Evolutionary conservation across 2,329 filamentous ascomycete species (phyloP), one percentile per base, ranked within the genome.

Genomic region (Monascus ruber): DNA sequence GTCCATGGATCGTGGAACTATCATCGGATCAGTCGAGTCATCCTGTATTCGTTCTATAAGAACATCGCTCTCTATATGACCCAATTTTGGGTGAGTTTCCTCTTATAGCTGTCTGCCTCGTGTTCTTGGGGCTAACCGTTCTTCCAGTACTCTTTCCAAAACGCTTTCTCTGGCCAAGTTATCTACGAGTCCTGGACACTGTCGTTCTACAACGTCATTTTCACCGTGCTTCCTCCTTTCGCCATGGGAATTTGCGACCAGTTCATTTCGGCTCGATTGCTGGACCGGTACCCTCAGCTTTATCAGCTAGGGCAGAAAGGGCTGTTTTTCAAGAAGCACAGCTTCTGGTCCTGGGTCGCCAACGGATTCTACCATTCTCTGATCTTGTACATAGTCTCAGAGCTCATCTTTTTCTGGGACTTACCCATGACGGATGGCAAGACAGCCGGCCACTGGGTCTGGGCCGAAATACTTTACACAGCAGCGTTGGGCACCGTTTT

Each of bases 141-240:
- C 6, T 26, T 44, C 1, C 43, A 88, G 84, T 96, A 91, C 65
- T 85, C 87, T 0, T 98, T 98, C 70, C 87, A 94, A 75, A 98
- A 98, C 62, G 85, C 85, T 48, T 98, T 96, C 64, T 96, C 89
- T 1, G 91, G 91, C 37, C 83, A 95, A 60, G 86, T 96, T 58
- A 96, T 98, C 58, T 96, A 88, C 73, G 91, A 98, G 66, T 96
- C 91, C 6, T 98, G 93, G 93, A 95, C 88, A 0, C 71, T 98
- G n/a, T 94, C 89, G 5, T 94, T 96, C 68, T 98, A 95, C 73
- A 98, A 98, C 70, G 87, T 98, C 61, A 83, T 98, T 61, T 98
- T 94, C 69, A 98, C 91, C 0, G 83, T 94, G 17, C 71, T 95
- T 11, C 91, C 91, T 10, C 91, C 91, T 1, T 81, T 98, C 43